These are phyloP conservation scores for Eutypella sp. DNA, from an alignment of 2,329 filamentous ascomycete species.

Conservation along the genomic window DNA sequence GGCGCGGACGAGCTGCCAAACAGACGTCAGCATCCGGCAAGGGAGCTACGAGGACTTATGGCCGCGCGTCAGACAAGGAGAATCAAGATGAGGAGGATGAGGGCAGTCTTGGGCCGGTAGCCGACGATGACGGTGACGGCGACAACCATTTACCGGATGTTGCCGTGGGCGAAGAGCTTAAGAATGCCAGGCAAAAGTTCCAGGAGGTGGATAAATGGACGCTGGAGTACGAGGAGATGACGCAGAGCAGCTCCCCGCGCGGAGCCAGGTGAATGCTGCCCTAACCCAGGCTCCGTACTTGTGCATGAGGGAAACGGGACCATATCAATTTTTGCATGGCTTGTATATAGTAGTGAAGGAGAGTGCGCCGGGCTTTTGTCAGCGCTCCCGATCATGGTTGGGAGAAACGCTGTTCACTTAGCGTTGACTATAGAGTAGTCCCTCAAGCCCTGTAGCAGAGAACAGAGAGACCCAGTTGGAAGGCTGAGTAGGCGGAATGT, in stretches of 20 bases:
- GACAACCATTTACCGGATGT: slow-evolving; percentile 33
- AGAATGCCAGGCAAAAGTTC: slow-evolving; percentile 57
- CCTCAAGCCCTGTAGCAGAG: too few relatives aligned
- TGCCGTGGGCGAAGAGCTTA: slow-evolving; percentile 48
- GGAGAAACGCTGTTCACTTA: too few relatives aligned
- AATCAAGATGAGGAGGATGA: slow-evolving; percentile 38
- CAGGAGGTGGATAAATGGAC: slow-evolving; percentile 66
- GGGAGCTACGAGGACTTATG: slow-evolving; percentile 42
- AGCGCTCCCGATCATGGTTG: too few relatives aligned
- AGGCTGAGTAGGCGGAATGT: too few relatives aligned
- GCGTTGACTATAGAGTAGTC: too few relatives aligned
- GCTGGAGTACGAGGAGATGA: slow-evolving; percentile 61
- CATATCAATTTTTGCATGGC: too few relatives aligned
- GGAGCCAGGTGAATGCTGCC: slow-evolving; percentile 48
- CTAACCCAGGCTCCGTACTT: too few relatives aligned
- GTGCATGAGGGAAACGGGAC: too few relatives aligned
- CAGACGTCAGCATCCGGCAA: slow-evolving; percentile 8
- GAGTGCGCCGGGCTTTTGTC: too few relatives aligned
- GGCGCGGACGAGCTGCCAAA: slow-evolving; percentile 13
- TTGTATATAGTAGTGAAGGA: too few relatives aligned
- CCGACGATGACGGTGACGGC: slow-evolving; percentile 23
- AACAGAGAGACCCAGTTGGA: too few relatives aligned
- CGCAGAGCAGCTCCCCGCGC: slow-evolving; percentile 49
- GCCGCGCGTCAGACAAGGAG: slow-evolving; percentile 53
- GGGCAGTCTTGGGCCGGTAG: slow-evolving; percentile 35